Evolutionary conservation across 164 flowering plant genomes (phyloP).

Genomic region (Macadamia tetraphylla): DNA sequence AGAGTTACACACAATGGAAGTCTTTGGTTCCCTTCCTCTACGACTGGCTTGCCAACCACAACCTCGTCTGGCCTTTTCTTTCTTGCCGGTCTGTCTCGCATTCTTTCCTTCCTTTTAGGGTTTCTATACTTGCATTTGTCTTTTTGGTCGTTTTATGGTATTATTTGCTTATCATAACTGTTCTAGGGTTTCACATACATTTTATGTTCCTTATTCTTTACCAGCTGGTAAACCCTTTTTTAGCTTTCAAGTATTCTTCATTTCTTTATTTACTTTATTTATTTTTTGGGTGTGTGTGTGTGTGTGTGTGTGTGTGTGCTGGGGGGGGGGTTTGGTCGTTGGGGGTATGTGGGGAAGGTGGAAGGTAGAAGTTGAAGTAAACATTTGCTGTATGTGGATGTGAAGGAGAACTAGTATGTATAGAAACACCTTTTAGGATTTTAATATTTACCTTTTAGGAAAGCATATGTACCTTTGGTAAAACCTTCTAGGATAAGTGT

Average conservation of each 20-base stretch:
- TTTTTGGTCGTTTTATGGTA: too few species aligned
- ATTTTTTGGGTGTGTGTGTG: background rate
- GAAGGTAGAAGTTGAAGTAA: too few species aligned
- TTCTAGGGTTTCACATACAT: background rate
- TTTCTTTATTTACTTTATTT: too few species aligned
- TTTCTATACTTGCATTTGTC: background rate
- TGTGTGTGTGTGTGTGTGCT: background rate
- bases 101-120: conserved; percentile 10
- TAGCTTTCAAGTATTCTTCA: background rate
- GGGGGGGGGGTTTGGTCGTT: too few species aligned
- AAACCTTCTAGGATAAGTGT: too few species aligned
- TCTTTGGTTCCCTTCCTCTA: conserved; percentile 89
- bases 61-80: conserved; percentile 96
- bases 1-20: conserved; percentile 89
- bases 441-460: too few species aligned
- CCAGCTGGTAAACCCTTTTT: background rate
- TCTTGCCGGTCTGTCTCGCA: conserved; percentile 62
- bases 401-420: too few species aligned
- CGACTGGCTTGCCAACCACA: conserved; percentile 97
- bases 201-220: background rate
- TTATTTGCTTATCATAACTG: background rate
- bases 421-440: too few species aligned
- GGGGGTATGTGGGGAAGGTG: too few species aligned
- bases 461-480: too few species aligned
- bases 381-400: too few species aligned